A percentile compares a stretch with the other conserved stretches of the same genome.
Evolutionary conservation across 2,329 filamentous ascomycete genomes (phyloP).

Genomic region (Aspergillus flavus): DNA sequence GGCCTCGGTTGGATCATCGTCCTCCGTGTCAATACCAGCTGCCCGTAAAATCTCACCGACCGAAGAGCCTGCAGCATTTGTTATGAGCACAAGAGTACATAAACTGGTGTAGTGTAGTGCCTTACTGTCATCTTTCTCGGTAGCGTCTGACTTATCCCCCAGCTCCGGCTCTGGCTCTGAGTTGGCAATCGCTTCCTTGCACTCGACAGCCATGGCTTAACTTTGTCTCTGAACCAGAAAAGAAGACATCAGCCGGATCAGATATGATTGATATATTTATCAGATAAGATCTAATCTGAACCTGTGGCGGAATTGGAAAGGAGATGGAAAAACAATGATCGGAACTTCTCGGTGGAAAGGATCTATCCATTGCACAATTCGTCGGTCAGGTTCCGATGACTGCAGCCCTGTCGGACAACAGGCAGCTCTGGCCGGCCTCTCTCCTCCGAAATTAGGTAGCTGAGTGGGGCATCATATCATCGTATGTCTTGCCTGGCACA

Average conservation of each 20-base stretch:
- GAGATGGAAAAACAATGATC: not conserved
- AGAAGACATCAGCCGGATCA: not conserved
- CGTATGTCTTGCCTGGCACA: not conserved
- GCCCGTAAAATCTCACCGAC: conserved; percentile 25
- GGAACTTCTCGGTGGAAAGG: not conserved
- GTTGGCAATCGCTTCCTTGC: not conserved
- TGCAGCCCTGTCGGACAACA: not conserved
- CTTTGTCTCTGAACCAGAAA: not conserved
- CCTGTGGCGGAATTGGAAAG: not conserved
- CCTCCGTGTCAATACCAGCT: conserved; percentile 52
- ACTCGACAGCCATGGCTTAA: not conserved
- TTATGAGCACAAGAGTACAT: not conserved
- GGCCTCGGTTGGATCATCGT: conserved; percentile 51
- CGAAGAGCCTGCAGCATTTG: not conserved
- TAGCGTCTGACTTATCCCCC: not conserved
- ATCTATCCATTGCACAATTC: not conserved
- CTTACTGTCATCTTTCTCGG: not conserved
- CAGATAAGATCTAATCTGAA: conserved; percentile 1
- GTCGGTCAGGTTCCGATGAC: not conserved
- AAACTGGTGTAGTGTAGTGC: no score
- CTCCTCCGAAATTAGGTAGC: not conserved
- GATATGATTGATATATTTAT: conserved; percentile 1
- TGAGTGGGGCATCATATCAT: not conserved
- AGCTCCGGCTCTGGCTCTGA: not conserved
- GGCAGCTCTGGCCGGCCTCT: not conserved